phyloP scores from a whole-genome alignment of 2,329 filamentous ascomycete species.

The Trichophyton schoenleinii region DNA sequence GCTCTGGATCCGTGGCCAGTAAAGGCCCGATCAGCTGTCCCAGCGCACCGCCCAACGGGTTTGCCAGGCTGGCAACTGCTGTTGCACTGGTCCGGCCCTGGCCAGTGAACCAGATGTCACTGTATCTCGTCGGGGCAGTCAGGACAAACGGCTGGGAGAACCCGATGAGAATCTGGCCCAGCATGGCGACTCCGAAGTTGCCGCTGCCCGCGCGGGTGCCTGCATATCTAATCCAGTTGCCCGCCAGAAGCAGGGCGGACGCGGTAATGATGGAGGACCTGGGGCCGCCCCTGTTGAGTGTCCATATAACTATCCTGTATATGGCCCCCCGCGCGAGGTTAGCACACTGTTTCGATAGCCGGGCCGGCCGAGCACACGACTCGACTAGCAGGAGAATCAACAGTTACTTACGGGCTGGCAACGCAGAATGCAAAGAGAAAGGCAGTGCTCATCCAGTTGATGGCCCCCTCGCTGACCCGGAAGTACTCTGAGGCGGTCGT shows the following conservation, averaged over 20 bases:
- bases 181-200: constrained; percentile 65
- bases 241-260: constrained; percentile 59
- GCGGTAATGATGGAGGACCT: constrained; percentile 63
- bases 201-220: constrained; percentile 50
- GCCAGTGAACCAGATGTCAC: constrained; percentile 87
- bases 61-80: constrained; percentile 70
- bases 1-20: constrained; percentile 49
- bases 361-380: not conserved
- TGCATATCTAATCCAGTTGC: constrained; percentile 85
- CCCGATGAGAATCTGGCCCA: constrained; percentile 82
- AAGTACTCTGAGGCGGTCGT: constrained; percentile 65
- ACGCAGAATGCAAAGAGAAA: constrained; percentile 76
- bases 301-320: constrained; percentile 52
- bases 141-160: constrained; percentile 87
- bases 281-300: constrained; percentile 63
- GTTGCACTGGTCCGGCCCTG: constrained; percentile 75
- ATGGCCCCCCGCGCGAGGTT: not conserved
- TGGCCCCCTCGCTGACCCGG: constrained; percentile 54
- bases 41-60: constrained; percentile 78
- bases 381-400: too few relatives aligned
- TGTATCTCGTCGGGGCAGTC: constrained; percentile 77
- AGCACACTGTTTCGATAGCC: not conserved
- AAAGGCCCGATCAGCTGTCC: constrained; percentile 78
- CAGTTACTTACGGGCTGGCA: constrained; percentile 47
- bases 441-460: constrained; percentile 87